phyloP scores from a whole-genome alignment of 768 basidiomycete genomes.

The Xerocomellus amylosporus region DNA sequence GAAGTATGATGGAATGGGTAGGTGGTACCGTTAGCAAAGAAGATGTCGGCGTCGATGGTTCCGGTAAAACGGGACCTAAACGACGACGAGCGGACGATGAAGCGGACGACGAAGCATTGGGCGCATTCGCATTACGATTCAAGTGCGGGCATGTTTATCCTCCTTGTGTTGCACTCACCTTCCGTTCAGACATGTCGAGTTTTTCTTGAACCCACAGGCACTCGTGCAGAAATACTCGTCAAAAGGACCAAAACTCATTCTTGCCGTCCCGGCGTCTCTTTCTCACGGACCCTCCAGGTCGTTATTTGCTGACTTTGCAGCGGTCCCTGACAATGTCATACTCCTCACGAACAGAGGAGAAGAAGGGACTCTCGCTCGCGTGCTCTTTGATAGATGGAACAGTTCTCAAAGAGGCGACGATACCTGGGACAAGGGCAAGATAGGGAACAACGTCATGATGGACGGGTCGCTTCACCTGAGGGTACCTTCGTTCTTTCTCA shows the following conservation, averaged over 20 bases:
- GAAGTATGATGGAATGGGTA: conserved; percentile 99
- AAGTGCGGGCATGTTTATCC: conserved; percentile 49
- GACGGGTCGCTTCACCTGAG: conserved; percentile 65
- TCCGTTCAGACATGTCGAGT: conserved; percentile 76
- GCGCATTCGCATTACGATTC: conserved; percentile 86
- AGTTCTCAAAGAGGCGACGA: conserved; percentile 71
- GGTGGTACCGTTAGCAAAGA: conserved; percentile 94
- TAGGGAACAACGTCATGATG: conserved; percentile 84
- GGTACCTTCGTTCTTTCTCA: conserved; percentile 39
- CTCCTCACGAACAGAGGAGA: conserved; percentile 79
- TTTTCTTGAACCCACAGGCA: conserved; percentile 80
- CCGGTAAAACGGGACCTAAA: conserved; percentile 49
- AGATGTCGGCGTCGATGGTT: conserved; percentile 79
- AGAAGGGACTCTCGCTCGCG: conserved; percentile 73
- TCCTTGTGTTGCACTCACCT: neutral
- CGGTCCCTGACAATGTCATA: conserved; percentile 79
- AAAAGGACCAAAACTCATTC: conserved; percentile 87
- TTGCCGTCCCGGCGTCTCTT: conserved; percentile 89
- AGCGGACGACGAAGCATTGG: conserved; percentile 78
- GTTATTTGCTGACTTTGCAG: conserved; percentile 84
- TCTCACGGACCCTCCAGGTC: conserved; percentile 89
- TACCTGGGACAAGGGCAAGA: conserved; percentile 86
- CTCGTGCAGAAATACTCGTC: conserved; percentile 81
- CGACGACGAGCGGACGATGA: conserved; percentile 63
- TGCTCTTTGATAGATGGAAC: conserved; percentile 88